Conservation (phyloP, 1,139 yeast species). For the Candida glucosophila region DNA sequence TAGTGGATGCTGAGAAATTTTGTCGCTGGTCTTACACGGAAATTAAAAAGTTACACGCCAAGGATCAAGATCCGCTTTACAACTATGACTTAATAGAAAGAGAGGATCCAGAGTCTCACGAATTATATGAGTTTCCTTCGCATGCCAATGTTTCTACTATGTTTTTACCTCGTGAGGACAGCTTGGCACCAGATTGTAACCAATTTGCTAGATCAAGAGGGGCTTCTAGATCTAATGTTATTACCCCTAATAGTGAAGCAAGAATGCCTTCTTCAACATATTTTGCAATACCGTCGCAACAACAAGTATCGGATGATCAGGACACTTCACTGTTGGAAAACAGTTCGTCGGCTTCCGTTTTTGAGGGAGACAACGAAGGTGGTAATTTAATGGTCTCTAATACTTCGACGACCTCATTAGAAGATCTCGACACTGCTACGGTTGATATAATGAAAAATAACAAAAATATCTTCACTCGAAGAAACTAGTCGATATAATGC, state of each 20-base stretch:
- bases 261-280: conserved; percentile 12
- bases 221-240: conserved; percentile 16
- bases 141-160: no score
- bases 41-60: conserved; percentile 18
- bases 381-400: conserved; percentile 17
- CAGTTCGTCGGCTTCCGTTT: conserved; percentile 34
- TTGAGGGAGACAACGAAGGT: conserved; percentile 22
- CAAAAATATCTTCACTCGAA: conserved; percentile 1
- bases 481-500: no score
- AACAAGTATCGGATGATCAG: conserved; percentile 17
- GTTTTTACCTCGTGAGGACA: no score
- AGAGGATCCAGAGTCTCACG: no score
- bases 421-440: conserved; percentile 15
- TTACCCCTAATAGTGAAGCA: conserved; percentile 7
- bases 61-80: conserved; percentile 27
- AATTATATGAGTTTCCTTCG: no score
- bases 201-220: conserved; percentile 24
- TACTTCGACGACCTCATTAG: conserved; percentile 25
- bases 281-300: conserved; percentile 5
- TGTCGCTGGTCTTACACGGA: conserved; percentile 78
- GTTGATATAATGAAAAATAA: conserved; percentile 1
- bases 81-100: no score
- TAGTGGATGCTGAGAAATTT: conserved; percentile 49
- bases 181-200: no score
- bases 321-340: conserved; percentile 24